Evolutionary conservation across 805 yeast genomes (phyloP).

Genomic region (Pichia californica): DNA sequence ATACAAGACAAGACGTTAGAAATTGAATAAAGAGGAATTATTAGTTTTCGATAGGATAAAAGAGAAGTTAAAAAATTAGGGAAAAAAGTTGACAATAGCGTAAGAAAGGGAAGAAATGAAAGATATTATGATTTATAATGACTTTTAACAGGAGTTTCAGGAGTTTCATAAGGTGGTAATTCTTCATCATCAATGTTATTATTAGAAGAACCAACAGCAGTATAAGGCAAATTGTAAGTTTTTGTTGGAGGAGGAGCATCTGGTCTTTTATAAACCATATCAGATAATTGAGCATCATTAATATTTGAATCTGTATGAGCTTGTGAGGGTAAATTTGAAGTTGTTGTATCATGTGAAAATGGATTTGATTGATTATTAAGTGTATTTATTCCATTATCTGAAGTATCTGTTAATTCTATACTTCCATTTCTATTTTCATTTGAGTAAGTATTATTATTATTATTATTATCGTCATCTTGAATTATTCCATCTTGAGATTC

Average conservation of each 20-base stretch:
- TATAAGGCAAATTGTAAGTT: too few relatives aligned
- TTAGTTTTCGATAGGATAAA: too few relatives aligned
- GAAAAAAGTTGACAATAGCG: background rate
- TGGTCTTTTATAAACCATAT: slow-evolving; percentile 3
- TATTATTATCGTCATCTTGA: background rate
- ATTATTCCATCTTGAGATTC: background rate
- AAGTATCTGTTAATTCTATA: background rate
- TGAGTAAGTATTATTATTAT: background rate
- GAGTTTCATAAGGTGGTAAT: slow-evolving; percentile 1
- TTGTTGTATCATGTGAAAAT: background rate
- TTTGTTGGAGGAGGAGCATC: slow-evolving; percentile 5
- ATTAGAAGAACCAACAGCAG: too few relatives aligned
- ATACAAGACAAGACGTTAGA: too few relatives aligned
- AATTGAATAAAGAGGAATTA: too few relatives aligned
- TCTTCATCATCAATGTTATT: background rate
- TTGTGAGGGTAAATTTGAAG: background rate
- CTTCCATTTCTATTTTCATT: background rate
- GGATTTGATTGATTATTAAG: too few relatives aligned
- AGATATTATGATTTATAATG: slow-evolving; percentile 1
- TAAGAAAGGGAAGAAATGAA: background rate
- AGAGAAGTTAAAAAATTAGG: background rate
- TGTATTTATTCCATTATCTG: background rate
- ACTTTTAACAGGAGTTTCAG: background rate
- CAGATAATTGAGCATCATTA: slow-evolving; percentile 3
- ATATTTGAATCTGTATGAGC: background rate